phyloP scores from a whole-genome alignment of 495 filamentous ascomycete species.

The Trichocladium uniseriatum region DNA sequence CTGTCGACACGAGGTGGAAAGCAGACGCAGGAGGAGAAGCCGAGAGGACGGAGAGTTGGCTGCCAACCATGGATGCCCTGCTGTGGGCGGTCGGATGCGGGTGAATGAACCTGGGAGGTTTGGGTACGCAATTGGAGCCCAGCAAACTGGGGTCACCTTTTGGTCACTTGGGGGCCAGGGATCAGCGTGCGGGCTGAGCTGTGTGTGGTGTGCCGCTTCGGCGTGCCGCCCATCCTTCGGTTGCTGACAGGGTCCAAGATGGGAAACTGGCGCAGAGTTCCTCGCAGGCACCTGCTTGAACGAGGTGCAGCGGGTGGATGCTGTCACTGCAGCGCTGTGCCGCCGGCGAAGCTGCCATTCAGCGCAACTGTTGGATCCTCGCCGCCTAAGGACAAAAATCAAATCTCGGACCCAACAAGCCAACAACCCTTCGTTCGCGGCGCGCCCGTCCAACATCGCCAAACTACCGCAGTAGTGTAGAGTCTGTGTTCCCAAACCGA shows the following conservation, averaged over 20 bases:
- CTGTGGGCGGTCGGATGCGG: neutral
- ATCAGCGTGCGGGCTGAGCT: slow-evolving; percentile 1
- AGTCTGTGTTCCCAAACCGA: neutral
- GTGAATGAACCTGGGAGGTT: neutral
- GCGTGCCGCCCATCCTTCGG: slow-evolving; percentile 1
- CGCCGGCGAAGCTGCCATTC: slow-evolving; percentile 1
- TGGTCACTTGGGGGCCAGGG: slow-evolving; percentile 2
- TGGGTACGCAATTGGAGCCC: neutral
- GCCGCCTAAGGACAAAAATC: neutral
- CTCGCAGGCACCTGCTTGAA: no score
- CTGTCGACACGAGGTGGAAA: neutral
- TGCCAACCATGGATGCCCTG: neutral
- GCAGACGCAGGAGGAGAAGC: neutral
- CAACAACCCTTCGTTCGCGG: no score
- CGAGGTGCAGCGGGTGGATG: slow-evolving; percentile 1
- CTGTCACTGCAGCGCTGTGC: slow-evolving; percentile 2
- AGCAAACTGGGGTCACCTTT: slow-evolving; percentile 7
- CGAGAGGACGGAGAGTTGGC: neutral
- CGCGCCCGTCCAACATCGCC: neutral
- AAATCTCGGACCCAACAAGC: no score
- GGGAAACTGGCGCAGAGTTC: no score
- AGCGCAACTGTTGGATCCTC: neutral
- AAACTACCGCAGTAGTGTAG: neutral
- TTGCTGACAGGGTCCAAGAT: neutral
- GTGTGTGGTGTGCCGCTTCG: neutral